These are phyloP conservation scores for Trichoderma sp. DNA, from an alignment of 2,329 filamentous ascomycete genomes.

Conservation along the genomic window DNA sequence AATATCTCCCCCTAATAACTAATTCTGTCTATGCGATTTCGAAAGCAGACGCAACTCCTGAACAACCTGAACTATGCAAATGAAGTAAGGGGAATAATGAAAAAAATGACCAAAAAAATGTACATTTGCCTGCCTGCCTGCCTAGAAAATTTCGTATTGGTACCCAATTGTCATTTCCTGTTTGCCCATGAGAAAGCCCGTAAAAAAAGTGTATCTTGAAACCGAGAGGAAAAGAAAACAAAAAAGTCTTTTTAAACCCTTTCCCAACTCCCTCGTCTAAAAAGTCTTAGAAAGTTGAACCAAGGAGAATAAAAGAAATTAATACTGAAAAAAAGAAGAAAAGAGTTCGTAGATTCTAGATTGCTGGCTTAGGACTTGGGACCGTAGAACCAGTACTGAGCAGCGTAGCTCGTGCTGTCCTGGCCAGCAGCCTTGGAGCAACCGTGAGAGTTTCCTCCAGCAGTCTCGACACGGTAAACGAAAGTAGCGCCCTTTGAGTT, in stretches of 20 bases:
- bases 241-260: not conserved
- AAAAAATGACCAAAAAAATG: not conserved
- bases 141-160: not conserved
- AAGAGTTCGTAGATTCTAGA: not conserved
- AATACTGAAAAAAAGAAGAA: not conserved
- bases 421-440: slow-evolving; percentile 44
- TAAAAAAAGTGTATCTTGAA: not conserved
- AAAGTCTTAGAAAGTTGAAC: not conserved
- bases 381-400: slow-evolving; percentile 61
- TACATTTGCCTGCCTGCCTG: not conserved
- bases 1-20: not conserved
- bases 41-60: not conserved
- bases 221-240: not conserved
- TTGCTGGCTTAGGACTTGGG: slow-evolving; percentile 26
- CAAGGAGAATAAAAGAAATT: not conserved
- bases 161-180: not conserved
- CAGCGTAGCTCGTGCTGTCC: slow-evolving; percentile 56
- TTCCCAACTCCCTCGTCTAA: not conserved
- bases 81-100: not conserved
- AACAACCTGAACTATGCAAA: not conserved
- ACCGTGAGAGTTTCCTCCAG: slow-evolving; percentile 49
- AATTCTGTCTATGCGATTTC: not conserved
- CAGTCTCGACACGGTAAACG: slow-evolving; percentile 58
- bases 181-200: not conserved
- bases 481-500: slow-evolving; percentile 40